Evolutionary conservation across 2,329 filamentous ascomycete genomes (phyloP).

Genomic region (Mariannaea sp.): DNA sequence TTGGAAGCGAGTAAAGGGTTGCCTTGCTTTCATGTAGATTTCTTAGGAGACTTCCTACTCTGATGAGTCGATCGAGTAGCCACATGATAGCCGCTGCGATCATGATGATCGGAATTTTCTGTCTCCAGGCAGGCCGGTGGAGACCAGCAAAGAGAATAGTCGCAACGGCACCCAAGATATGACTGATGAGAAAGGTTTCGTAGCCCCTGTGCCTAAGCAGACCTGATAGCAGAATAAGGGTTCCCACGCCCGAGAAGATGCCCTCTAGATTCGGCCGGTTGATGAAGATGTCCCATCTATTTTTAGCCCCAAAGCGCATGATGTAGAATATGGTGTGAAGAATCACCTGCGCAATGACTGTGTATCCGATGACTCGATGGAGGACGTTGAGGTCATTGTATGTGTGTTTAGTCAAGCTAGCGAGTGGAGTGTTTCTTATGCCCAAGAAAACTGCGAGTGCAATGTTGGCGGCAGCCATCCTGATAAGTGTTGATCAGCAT

Average conservation of each 20-base stretch:
- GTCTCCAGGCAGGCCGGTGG: conserved; percentile 49
- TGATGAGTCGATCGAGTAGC: conserved; percentile 50
- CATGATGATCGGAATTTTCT: conserved; percentile 46
- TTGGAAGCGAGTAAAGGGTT: conserved; percentile 49
- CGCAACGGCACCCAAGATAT: conserved; percentile 49
- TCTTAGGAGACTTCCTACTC: conserved; percentile 23
- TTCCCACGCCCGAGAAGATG: conserved; percentile 39
- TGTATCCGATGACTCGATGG: conserved; percentile 53
- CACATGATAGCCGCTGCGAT: conserved; percentile 48
- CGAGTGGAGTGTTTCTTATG: conserved; percentile 55
- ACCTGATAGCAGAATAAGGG: conserved; percentile 45
- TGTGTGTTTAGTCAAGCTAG: conserved; percentile 33
- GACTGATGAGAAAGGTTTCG: conserved; percentile 53
- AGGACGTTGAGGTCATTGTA: conserved; percentile 54
- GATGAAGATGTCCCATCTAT: conserved; percentile 10
- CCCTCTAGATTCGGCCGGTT: conserved; percentile 19
- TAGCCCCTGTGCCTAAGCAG: conserved; percentile 47
- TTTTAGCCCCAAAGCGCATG: conserved; percentile 35
- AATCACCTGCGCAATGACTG: conserved; percentile 43
- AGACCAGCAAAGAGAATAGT: conserved; percentile 48
- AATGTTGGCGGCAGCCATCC: conserved; percentile 52
- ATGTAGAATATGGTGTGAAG: conserved; percentile 46
- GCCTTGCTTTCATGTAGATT: conserved; percentile 33
- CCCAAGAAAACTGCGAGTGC: conserved; percentile 50
- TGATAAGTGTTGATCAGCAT: conserved; percentile 29